Base-by-base conservation (phyloP, 495 filamentous ascomycete genomes). In the Neurospora sp. region DNA sequence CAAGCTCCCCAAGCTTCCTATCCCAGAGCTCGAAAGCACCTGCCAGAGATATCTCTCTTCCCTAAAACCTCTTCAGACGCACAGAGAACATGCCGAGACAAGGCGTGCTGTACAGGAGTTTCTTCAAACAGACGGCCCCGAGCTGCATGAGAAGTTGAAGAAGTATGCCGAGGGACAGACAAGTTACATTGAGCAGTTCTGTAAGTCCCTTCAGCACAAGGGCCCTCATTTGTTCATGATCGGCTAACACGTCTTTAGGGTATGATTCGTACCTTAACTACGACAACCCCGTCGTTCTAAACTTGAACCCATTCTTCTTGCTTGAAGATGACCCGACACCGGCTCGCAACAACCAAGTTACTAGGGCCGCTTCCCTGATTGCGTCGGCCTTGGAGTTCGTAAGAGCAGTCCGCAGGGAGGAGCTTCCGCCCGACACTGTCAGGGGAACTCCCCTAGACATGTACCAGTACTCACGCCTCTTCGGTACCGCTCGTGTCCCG, bases 101-200 rank as follows among this genome's bases (percentile, higher is more conserved):
- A 89, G 85, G 75, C 86, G 89, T 69, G 93, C 95, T 10, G 91
- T 97, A 0, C 83, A 90, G 22, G 96, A 98, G 45, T 99, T 99
- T 75, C 81, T 97, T 59, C 92, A 88, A 79, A 84, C 86, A 9
- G 96, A 98, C 76, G 96, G 96, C 0, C 93, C 91, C 0, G 88
- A 91, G 53, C 84, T 99, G 71, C 94, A 99, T 77, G 93, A 95
- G 75, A 92, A 89, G 81, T 82, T 99, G 69, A 96, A 93, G 86
- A 92, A 91, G 80, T 99, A 99, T 86, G 94, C 96, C n/a, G 88
- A 87, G 6, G 94, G 91, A 31, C 94, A 94, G 82, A 93, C 93
- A 10, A 99, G 96, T 80, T 99, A 96, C 79, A 98, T 99, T 74
- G 96, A 99, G 79, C 96, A 99, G 79, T 99, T 99, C 75, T 99